Conservation (phyloP, 2,329 filamentous ascomycete genomes). For the Fusarium virguliforme region DNA sequence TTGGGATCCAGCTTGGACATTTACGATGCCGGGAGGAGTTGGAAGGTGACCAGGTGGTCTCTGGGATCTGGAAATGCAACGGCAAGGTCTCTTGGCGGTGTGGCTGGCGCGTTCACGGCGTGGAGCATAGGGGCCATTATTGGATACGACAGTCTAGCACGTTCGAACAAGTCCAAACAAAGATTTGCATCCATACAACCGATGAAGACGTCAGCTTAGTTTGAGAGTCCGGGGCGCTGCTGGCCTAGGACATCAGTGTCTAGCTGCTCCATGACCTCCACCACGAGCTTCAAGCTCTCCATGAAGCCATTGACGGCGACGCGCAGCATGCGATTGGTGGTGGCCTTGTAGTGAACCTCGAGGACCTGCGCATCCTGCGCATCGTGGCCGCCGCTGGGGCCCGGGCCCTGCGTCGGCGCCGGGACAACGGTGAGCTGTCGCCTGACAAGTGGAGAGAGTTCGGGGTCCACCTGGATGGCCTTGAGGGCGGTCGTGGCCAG, state of each 20-base stretch:
- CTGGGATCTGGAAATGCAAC: slow-evolving; percentile 4
- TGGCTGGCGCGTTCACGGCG: slow-evolving; percentile 15
- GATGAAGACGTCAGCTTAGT: slow-evolving; percentile 24
- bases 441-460: slow-evolving; percentile 87
- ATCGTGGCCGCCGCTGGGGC: slow-evolving; percentile 37
- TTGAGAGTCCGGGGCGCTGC: slow-evolving; percentile 34
- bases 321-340: slow-evolving; percentile 95
- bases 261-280: slow-evolving; percentile 92
- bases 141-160: slow-evolving; percentile 43
- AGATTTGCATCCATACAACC: slow-evolving; percentile 20
- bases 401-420: slow-evolving; percentile 45
- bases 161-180: slow-evolving; percentile 25
- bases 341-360: slow-evolving; percentile 84
- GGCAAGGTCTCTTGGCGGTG: slow-evolving; percentile 18
- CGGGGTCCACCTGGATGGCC: slow-evolving; percentile 87
- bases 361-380: slow-evolving; percentile 65
- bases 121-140: slow-evolving; percentile 15
- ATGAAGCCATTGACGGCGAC: slow-evolving; percentile 98
- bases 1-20: slow-evolving; percentile 13
- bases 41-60: slow-evolving; percentile 7
- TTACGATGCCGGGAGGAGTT: slow-evolving; percentile 15
- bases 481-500: slow-evolving; percentile 83
- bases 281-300: slow-evolving; percentile 86
- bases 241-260: slow-evolving; percentile 83
- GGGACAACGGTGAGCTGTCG: slow-evolving; percentile 75